Base-by-base conservation (phyloP, 208 protist species). In the Perkinsela sp. region DNA sequence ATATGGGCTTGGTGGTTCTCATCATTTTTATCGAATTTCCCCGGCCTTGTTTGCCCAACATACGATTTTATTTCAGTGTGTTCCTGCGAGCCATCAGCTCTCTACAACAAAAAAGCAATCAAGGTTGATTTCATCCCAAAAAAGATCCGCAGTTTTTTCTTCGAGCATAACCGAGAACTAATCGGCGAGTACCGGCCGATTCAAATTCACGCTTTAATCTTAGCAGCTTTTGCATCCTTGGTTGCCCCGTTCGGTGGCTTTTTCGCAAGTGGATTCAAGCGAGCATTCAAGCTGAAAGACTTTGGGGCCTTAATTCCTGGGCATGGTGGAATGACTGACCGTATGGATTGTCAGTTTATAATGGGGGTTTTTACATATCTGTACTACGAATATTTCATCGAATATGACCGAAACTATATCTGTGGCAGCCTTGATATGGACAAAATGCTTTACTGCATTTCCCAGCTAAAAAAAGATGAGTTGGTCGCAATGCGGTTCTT, bases 181-280 rank as follows among this genome's bases (percentile, higher is more conserved):
- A 68, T 2, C 67, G 67, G 22, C 16, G 2, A 30, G 13, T 76
- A 85, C 48, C 82, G 82, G 0, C 79, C 80, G 1, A 83, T 89
- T 15, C 90, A 96, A 78, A 74, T 90, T 48, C 95, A 97, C 74
- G 82, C 85, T 1, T 30, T 97, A n/a, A 78, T 91, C 29, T 74
- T 98, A 29, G 92, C 89, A n/a, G 76, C 86, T 22, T 97, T 96
- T 74, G 91, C 91, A 1, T 95, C 93, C 29, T 72, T 97, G 1
- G 72, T 97, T 31, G 94, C 94, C 0, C 95, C 95, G 22, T 97
- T 98, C 80, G 95, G 95, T 31, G 95, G 95, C 28, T 97, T 98
- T 80, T 97, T 97, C 76, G 95, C 93, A 1, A 95, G 88, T 32
- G 94, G 92, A 1, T 75, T 98, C 31, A 98, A 98, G 77, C 89